Evolutionary conservation across 2,329 filamentous ascomycete species (phyloP).

Genomic region (Pseudogymnoascus sp.): DNA sequence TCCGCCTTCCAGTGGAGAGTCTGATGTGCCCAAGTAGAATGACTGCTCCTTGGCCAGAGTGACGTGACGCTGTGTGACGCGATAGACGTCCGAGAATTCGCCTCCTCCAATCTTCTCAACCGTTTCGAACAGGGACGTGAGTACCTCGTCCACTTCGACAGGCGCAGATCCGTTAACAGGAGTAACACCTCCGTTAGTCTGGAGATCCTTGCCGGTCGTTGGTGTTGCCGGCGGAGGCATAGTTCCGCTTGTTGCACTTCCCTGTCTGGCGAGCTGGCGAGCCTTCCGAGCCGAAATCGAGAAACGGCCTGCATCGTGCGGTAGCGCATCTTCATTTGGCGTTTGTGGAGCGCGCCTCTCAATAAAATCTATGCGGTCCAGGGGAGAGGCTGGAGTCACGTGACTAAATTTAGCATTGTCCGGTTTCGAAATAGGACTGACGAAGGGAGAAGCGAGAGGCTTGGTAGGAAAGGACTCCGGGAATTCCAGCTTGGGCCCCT

Average conservation of each 20-base stretch:
- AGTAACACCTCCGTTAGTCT: conserved; percentile 54
- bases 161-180: conserved; percentile 61
- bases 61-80: conserved; percentile 47
- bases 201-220: conserved; percentile 50
- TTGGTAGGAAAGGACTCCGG: conserved; percentile 20
- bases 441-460: conserved; percentile 25
- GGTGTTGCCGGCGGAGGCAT: conserved; percentile 71
- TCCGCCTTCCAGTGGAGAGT: conserved; percentile 38
- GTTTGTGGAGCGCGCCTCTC: conserved; percentile 58
- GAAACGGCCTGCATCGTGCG: conserved; percentile 71
- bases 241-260: conserved; percentile 31
- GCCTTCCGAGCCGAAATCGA: conserved; percentile 61
- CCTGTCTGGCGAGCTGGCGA: conserved; percentile 16
- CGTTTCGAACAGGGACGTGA: conserved; percentile 69
- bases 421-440: conserved; percentile 30
- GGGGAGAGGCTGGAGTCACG: conserved; percentile 51
- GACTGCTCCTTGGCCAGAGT: conserved; percentile 35
- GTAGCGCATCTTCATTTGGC: conserved; percentile 64
- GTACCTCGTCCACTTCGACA: conserved; percentile 64
- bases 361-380: conserved; percentile 45
- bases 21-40: conserved; percentile 31
- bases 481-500: conserved; percentile 23
- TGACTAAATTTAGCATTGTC: conserved; percentile 44
- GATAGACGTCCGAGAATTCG: conserved; percentile 89
- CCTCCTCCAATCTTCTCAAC: conserved; percentile 76